phyloP scores from a whole-genome alignment of 805 yeast species.

The Diddensiella santjacobensis region DNA sequence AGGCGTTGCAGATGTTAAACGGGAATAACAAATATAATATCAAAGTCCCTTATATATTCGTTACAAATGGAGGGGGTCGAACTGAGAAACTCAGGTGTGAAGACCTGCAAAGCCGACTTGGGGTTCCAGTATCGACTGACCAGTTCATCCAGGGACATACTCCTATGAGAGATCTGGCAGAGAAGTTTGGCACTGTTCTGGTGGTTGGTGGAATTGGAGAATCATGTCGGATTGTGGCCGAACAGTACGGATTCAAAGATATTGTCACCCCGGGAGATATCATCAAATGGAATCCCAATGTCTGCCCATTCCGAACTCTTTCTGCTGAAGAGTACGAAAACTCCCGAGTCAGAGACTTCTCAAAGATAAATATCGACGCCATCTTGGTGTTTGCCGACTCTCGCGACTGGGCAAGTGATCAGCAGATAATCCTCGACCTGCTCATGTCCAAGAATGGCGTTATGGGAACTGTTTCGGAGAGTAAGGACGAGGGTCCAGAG shows the following conservation, averaged over 20 bases:
- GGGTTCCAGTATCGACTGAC: constrained; percentile 57
- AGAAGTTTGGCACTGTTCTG: constrained; percentile 63
- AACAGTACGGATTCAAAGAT: constrained; percentile 75
- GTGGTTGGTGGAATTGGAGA: constrained; percentile 91
- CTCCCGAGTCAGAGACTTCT: constrained; percentile 57
- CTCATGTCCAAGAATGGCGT: constrained; percentile 71
- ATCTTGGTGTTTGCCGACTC: constrained; percentile 88
- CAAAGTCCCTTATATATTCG: constrained; percentile 76
- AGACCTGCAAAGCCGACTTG: constrained; percentile 62
- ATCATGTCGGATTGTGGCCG: constrained; percentile 77
- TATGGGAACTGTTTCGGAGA: constrained; percentile 75
- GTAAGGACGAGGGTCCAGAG: constrained; percentile 73
- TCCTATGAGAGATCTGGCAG: constrained; percentile 81
- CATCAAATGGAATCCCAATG: constrained; percentile 82
- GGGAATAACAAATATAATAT: constrained; percentile 76
- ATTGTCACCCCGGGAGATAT: constrained; percentile 81
- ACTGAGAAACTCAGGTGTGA: constrained; percentile 71
- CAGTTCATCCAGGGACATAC: constrained; percentile 93
- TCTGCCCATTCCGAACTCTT: constrained; percentile 75
- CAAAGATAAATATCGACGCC: constrained; percentile 67
- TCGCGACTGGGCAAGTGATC: constrained; percentile 90
- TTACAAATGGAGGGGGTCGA: constrained; percentile 91
- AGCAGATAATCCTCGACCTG: constrained; percentile 81
- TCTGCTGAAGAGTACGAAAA: constrained; percentile 64
- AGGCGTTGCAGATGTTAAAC: constrained; percentile 67